phyloP scores from a whole-genome alignment of 1,284 basidiomycete genomes.

The Exobasidium rhododendri region DNA sequence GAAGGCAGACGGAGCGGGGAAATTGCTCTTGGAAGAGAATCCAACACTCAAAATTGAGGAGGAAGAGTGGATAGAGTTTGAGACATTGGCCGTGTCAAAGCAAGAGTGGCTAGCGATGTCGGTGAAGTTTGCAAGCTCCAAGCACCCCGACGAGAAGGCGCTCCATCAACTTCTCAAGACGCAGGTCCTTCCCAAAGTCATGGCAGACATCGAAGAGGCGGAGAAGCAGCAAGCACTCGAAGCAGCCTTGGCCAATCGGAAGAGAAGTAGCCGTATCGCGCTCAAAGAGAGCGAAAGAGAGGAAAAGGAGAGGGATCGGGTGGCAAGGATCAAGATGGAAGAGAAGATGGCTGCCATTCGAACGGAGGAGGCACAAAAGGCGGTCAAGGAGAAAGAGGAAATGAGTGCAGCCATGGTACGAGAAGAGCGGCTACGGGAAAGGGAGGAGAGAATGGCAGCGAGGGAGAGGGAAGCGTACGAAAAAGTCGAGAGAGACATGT shows the following conservation, averaged over 20 bases:
- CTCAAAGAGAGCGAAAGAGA: constrained; percentile 63
- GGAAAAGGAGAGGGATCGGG: constrained; percentile 55
- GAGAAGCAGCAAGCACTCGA: constrained; percentile 62
- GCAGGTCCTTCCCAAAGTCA: constrained; percentile 66
- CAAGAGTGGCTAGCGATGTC: constrained; percentile 66
- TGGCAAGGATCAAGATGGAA: constrained; percentile 57
- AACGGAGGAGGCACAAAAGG: constrained; percentile 63
- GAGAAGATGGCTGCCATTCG: constrained; percentile 57
- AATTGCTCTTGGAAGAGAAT: constrained; percentile 37
- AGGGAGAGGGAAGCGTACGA: constrained; percentile 52
- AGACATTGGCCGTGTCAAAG: constrained; percentile 69
- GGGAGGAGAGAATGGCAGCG: constrained; percentile 56
- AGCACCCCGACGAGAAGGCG: constrained; percentile 74
- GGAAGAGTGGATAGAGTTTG: constrained; percentile 42
- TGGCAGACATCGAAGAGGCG: constrained; percentile 58
- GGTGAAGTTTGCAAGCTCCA: constrained; percentile 69
- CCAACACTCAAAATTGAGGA: constrained; percentile 27
- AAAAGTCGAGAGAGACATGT: constrained; percentile 35
- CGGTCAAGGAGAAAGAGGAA: constrained; percentile 56
- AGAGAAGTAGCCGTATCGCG: constrained; percentile 78
- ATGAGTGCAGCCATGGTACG: constrained; percentile 56
- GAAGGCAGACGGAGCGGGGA: too few relatives aligned
- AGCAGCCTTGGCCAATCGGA: constrained; percentile 68
- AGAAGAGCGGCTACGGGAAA: constrained; percentile 55
- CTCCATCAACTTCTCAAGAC: constrained; percentile 68